Base-by-base conservation (phyloP, 1,284 basidiomycete genomes). In the Hortiboletus rubellus region DNA sequence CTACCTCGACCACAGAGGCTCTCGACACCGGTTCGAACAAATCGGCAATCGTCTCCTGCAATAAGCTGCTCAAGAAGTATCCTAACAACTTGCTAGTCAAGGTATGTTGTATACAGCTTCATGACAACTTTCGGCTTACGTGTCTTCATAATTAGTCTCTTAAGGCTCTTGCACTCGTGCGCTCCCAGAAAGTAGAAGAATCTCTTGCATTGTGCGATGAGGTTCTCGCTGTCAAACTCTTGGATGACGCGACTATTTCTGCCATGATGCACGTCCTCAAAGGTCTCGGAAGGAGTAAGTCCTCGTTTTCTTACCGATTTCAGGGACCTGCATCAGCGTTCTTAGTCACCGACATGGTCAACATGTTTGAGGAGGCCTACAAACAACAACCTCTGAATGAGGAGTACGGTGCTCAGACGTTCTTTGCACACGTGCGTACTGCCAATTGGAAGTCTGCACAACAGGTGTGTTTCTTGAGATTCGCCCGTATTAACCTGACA, bases 11-110 rank as follows among this genome's bases (percentile, higher is more conserved):
- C 60, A 6, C 63, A 94, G 92, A 93, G 79, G 86, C 91, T 42
- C 77, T 94, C 60, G 92, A 94, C 75, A 87, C 84, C 43, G 84
- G 85, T 50, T 91, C 90, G n/a, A 87, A 87, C 76, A 93, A 93
- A 76, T 85, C 87, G 36, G 91, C 91, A 22, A 81, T 94, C 52
- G 82, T 90, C 45, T 79, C 84, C n/a, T 91, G 89, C 75, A 92
- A 91, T 72, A 92, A 93, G 72, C 71, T 92, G 30, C 79, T 94
- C 62, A 94, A 92, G 73, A 91, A 90, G 73, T 81, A 89, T 60
- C 87, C 89, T 18, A 83, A 81, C 66, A 86, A 84, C 70, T 77
- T 82, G 47, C 76, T 91, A n/a, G 74, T 89, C 65, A 91, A 91
- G 79, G 92, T 87, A 58, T 46, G 76, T 63, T 10, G 22, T 27